Conservation (phyloP, 345 rosid species). For the Aegle marmelos region DNA sequence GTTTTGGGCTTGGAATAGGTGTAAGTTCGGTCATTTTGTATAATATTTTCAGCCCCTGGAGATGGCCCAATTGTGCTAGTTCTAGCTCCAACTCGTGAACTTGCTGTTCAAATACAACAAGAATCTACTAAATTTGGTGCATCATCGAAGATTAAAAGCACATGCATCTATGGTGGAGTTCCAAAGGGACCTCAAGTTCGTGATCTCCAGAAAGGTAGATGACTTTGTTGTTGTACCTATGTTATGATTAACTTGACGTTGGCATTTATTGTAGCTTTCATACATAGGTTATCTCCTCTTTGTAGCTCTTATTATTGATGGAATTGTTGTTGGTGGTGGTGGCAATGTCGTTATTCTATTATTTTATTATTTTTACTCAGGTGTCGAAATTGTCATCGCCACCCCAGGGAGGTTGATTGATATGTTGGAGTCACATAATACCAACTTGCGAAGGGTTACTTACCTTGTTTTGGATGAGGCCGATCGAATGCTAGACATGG, state of each 20-base stretch:
- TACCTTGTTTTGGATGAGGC: constrained; percentile 99
- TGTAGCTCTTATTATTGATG: constrained; percentile 5
- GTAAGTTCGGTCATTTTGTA: constrained; percentile 1
- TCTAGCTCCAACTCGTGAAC: constrained; percentile 98
- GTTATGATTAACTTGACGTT: constrained; percentile 20
- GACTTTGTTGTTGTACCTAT: constrained; percentile 34
- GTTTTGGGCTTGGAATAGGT: constrained; percentile 6
- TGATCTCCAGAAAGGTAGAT: constrained; percentile 97
- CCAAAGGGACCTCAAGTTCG: constrained; percentile 99
- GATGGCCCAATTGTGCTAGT: constrained; percentile 98
- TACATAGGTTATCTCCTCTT: constrained; percentile 2
- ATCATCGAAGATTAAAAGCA: constrained; percentile 86
- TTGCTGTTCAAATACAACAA: constrained; percentile 99
- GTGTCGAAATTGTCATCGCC: constrained; percentile 97
- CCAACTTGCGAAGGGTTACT: constrained; percentile 92
- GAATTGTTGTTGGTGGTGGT: constrained; percentile 1
- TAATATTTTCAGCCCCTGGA: constrained; percentile 65
- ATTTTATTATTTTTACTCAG: constrained; percentile 30
- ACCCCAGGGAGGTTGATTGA: constrained; percentile 99
- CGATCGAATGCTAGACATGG: constrained; percentile 99
- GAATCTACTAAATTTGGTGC: constrained; percentile 96
- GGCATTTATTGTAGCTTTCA: constrained; percentile 8
- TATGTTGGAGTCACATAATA: constrained; percentile 95
- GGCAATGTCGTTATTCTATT: background rate
- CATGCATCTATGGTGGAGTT: constrained; percentile 98